phyloP scores from a whole-genome alignment of 805 yeast species.

The Suhomyces canberraensis region DNA sequence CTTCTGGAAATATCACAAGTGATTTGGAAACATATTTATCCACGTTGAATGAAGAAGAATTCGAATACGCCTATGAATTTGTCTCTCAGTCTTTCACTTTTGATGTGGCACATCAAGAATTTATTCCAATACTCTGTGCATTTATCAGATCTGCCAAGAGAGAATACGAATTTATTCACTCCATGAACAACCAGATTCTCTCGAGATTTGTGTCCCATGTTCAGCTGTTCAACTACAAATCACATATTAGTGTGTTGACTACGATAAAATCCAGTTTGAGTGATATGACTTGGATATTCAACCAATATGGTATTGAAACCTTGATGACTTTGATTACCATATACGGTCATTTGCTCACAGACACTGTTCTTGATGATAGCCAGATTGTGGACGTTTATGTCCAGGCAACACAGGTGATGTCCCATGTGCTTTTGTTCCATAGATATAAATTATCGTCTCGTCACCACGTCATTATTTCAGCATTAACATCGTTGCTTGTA shows the following conservation, averaged over 20 bases:
- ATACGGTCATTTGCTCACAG: constrained; percentile 11
- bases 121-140: constrained; percentile 11
- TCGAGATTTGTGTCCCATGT: neutral
- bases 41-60: constrained; percentile 6
- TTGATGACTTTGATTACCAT: constrained; percentile 40
- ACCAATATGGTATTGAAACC: constrained; percentile 65
- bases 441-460: constrained; percentile 69
- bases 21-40: constrained; percentile 2
- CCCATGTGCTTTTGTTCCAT: constrained; percentile 63
- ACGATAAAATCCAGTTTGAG: constrained; percentile 42
- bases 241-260: constrained; percentile 10
- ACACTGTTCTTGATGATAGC: neutral
- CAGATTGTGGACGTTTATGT: constrained; percentile 31
- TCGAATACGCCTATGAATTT: constrained; percentile 11
- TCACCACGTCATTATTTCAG: constrained; percentile 59
- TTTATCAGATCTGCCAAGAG: constrained; percentile 15
- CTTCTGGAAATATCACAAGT: neutral
- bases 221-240: neutral
- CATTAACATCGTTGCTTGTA: constrained; percentile 50
- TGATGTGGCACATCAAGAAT: neutral
- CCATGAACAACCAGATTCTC: neutral
- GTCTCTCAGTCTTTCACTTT: constrained; percentile 13
- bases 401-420: constrained; percentile 46
- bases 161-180: constrained; percentile 23
- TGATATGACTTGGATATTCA: constrained; percentile 53